Evolutionary conservation across 495 filamentous ascomycete genomes (phyloP).

Genomic region (Penicillium odoratum): DNA sequence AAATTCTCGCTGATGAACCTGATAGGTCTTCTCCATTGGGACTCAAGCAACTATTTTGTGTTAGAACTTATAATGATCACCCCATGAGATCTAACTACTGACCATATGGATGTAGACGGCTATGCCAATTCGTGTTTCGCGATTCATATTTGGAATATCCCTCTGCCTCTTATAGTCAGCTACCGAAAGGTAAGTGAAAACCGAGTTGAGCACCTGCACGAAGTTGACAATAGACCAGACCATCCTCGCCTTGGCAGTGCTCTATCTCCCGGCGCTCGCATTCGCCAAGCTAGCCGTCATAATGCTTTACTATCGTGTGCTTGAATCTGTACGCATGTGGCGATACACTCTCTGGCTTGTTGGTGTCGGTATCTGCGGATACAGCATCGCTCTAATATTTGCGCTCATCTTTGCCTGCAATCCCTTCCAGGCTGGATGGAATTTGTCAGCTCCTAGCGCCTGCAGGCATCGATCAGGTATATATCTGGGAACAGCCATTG

Average conservation of each 20-base stretch:
- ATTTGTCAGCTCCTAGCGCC: background rate
- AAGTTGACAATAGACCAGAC: slow-evolving; percentile 10
- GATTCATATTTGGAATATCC: background rate
- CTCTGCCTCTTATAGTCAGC: background rate
- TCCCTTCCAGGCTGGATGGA: slow-evolving; percentile 16
- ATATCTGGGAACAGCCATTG: background rate
- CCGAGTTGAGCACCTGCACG: background rate
- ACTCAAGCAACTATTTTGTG: background rate
- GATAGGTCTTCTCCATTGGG: background rate
- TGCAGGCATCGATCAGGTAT: background rate
- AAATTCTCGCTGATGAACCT: background rate
- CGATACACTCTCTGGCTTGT: background rate
- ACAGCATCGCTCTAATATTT: slow-evolving; percentile 30
- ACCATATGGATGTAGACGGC: background rate
- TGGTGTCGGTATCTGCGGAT: slow-evolving; percentile 19
- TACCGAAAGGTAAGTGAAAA: background rate
- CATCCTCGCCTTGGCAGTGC: slow-evolving; percentile 24
- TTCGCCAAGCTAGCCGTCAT: slow-evolving; percentile 33
- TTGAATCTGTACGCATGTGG: background rate
- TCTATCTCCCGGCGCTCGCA: slow-evolving; percentile 35
- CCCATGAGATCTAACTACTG: background rate
- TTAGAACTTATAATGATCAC: background rate
- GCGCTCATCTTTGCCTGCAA: slow-evolving; percentile 41
- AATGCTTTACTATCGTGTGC: slow-evolving; percentile 28
- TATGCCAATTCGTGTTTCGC: background rate